Conservation (phyloP, 2,329 filamentous ascomycete genomes). For the Cercospora berteroae region DNA sequence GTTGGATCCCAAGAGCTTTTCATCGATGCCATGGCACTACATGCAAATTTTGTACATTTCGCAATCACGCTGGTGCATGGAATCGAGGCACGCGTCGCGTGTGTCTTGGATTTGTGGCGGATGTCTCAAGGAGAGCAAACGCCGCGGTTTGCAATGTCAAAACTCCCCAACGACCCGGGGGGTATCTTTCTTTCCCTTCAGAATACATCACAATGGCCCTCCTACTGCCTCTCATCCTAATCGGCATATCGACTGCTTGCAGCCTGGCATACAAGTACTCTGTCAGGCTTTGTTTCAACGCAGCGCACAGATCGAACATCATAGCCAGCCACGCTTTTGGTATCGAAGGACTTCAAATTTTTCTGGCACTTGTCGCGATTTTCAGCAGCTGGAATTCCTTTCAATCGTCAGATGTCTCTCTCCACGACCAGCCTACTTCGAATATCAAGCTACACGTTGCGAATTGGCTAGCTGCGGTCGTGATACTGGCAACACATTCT, state of each 20-base stretch:
- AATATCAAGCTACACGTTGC: background rate
- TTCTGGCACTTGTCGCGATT: slow-evolving; percentile 3
- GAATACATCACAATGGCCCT: background rate
- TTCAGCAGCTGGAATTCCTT: background rate
- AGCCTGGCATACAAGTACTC: slow-evolving; percentile 14
- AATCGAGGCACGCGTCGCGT: background rate
- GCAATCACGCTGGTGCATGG: too few species aligned
- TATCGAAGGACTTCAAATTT: slow-evolving; percentile 17
- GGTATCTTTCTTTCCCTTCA: too few species aligned
- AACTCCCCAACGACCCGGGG: background rate
- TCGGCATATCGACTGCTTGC: slow-evolving; percentile 4
- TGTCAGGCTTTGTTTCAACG: background rate
- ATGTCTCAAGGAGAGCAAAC: background rate
- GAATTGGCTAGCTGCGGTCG: background rate
- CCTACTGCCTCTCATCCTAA: background rate
- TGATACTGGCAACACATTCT: background rate
- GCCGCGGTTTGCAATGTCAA: background rate
- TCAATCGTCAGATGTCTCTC: background rate
- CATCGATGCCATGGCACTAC: too few species aligned
- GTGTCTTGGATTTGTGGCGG: background rate
- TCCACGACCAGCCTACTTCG: background rate
- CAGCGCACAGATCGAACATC: background rate
- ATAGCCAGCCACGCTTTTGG: slow-evolving; percentile 15
- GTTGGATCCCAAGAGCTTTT: too few species aligned
- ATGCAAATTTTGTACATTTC: too few species aligned